Evolutionary conservation across 345 rosid species (phyloP), one percentile per base, ranked within the genome.

Genomic region (Bruguiera gymnorhiza): DNA sequence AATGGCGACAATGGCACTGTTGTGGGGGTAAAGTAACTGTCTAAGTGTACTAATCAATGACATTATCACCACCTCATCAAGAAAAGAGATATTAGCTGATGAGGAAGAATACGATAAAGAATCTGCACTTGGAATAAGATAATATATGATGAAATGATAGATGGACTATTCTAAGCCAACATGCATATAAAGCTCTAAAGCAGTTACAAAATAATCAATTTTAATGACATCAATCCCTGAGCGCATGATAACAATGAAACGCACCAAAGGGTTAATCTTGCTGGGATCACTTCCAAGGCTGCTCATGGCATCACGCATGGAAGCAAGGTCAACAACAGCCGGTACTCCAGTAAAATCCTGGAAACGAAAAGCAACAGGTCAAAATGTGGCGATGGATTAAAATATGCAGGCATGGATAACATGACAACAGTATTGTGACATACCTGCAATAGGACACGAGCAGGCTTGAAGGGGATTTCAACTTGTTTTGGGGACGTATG

Each of bases 281-380:
- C 75, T 82, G 3, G 98, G 80, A 74, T 96, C 99, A 78, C 97
- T 82, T 50, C 96, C 97, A 26, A 96, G 92, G 32, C 71, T 90
- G 66, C 79, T 85, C 97, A 96, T 92, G 15, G 99, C 98, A 87
- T 96, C 99, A 72, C 99, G 92, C 99, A 96, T 96, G 60, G 91
- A 81, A 73, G 99, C 99, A 66, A 96, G 99, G 77, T 96, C 99
- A 60, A 96, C 98, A 36, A 92, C 98, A 30, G 93, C 99, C 27
- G 99, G 99, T 36, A 96, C 99, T 23, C 99, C 99, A 69, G 99
- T 96, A 84, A 96, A 92, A 81, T 92, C 99, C 99, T 95, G 85
- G 63, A 50, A 71, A 68, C 61, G 60, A 9, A 75, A 16, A 30
- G 70, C 4, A 1, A 43, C 50, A 3, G 50, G 50, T 23, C 50